phyloP scores from a whole-genome alignment of 2,329 filamentous ascomycete genomes.

The Trematosphaeria pertusa region DNA sequence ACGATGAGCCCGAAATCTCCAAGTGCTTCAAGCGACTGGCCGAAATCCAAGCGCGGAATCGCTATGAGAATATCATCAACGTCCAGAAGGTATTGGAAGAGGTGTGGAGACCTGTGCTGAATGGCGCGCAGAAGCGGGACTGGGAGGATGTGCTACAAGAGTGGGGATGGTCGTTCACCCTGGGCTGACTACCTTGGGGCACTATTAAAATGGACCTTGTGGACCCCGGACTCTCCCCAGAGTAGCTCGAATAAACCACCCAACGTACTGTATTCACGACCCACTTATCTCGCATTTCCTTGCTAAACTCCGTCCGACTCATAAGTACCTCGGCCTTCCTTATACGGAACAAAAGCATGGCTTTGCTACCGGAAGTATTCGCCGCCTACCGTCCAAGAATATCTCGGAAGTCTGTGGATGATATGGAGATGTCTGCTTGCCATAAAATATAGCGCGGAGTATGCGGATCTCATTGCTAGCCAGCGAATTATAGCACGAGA shows the following conservation, averaged over 20 bases:
- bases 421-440: too few relatives aligned
- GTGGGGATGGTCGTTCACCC: slow-evolving; percentile 45
- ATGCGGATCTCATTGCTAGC: too few relatives aligned
- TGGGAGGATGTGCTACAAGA: slow-evolving; percentile 47
- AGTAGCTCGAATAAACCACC: background rate
- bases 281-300: too few relatives aligned
- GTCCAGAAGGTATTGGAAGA: slow-evolving; percentile 45
- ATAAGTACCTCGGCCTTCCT: too few relatives aligned
- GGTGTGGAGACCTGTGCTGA: slow-evolving; percentile 41
- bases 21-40: slow-evolving; percentile 38
- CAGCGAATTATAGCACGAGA: too few relatives aligned
- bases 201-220: background rate
- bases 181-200: slow-evolving; percentile 26
- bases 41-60: slow-evolving; percentile 41
- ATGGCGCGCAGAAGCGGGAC: slow-evolving; percentile 35
- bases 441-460: too few relatives aligned
- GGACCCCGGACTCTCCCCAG: background rate
- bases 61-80: slow-evolving; percentile 43
- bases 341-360: too few relatives aligned
- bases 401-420: too few relatives aligned
- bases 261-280: too few relatives aligned
- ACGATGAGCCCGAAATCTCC: slow-evolving; percentile 35
- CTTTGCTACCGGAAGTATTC: too few relatives aligned
- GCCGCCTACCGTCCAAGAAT: too few relatives aligned
- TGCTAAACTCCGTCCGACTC: too few relatives aligned